Evolutionary conservation across 2,329 filamentous ascomycete species (phyloP), one percentile per base, ranked within the genome.

Genomic region (Neopestalotiopsis sp.): DNA sequence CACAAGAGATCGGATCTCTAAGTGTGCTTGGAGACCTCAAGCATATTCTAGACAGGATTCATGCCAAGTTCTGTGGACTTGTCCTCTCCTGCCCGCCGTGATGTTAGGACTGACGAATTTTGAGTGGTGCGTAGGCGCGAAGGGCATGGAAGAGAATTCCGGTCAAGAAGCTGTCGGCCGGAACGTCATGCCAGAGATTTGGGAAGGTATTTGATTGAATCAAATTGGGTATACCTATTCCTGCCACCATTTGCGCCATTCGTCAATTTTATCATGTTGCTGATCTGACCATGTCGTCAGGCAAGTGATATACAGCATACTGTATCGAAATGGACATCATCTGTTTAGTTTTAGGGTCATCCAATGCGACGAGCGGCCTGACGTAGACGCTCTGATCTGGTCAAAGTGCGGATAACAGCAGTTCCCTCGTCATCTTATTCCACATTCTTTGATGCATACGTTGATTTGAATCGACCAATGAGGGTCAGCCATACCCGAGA

Each of bases 401-500:
- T 57, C 14, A n/a, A 49, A 30, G 28, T 56, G 14, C 32, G 63
- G 63, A 66, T 45, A 56, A 38, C 42, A 61, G 59, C 30, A 62
- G 32, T 5, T 40, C 12, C 32, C 32, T 57, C 30, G 40, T 20
- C 28, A 62, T 14, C 34, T 30, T 30, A 34, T 20, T 69, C 62
- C 66, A 69, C 62, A 38, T 66, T 70, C 59, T 67, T 40, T 45
- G 68, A 68, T 68, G 66, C 68, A 67, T 68, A 60, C 52, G 28
- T 20, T 65, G 40, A 61, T 59, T 62, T 20, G 12, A 13, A 49
- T 66, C 60, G 49, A 52, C 74, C 74, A 76, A 76, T 76, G 49
- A 72, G 69, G 62, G 70, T 56, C 57, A 42, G 52, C 56, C 71
- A 72, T 75, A 75, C 72, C 74, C 74, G 74, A 75, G 72, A 61